These are phyloP conservation scores for Cercospora canescens DNA, from an alignment of 2,329 filamentous ascomycete genomes.

Conservation along the genomic window DNA sequence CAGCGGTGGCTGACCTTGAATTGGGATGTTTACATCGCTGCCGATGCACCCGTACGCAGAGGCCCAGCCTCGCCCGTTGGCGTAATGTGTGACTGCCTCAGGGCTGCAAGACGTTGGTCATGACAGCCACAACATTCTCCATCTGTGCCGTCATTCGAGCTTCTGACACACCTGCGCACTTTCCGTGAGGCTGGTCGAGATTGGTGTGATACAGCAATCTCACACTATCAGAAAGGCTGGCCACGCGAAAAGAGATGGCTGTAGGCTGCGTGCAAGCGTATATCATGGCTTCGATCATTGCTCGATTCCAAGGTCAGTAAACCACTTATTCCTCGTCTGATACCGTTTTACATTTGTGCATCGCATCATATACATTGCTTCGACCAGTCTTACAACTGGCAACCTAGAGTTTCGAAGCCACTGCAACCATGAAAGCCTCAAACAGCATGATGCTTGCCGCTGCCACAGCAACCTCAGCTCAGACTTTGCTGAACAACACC, in stretches of 20 bases:
- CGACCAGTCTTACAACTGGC: not conserved
- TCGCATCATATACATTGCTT: not conserved
- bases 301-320: not conserved
- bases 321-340: not conserved
- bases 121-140: not conserved
- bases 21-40: not conserved
- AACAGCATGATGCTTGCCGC: slow-evolving; percentile 4
- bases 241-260: not conserved
- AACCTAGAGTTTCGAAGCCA: not conserved
- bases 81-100: not conserved
- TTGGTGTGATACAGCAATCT: not conserved
- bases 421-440: slow-evolving; percentile 6
- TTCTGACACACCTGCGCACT: not conserved
- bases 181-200: not conserved
- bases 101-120: not conserved
- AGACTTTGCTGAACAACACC: not conserved
- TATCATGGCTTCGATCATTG: not conserved
- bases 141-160: not conserved
- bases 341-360: not conserved
- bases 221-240: not conserved
- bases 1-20: not conserved
- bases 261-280: not conserved
- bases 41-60: not conserved
- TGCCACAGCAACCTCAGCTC: slow-evolving; percentile 4
- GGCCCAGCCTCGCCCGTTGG: not conserved